Conservation (phyloP, 176 grass and related monocot genomes). For the Eleusine indica region DNA sequence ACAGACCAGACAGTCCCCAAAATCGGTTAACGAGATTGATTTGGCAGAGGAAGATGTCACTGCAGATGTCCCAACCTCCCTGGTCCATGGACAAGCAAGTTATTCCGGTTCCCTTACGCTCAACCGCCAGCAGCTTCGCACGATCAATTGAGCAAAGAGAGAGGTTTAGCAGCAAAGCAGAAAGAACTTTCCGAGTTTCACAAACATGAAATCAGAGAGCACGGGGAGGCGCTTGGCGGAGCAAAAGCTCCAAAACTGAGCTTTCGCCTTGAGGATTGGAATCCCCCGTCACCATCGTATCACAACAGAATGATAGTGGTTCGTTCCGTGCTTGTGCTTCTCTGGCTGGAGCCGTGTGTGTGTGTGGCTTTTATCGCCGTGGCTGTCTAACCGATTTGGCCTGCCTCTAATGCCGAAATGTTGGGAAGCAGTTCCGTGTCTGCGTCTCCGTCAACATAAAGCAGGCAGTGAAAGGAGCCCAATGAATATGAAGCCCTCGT, state of each 20-base stretch:
- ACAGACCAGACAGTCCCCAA: background rate
- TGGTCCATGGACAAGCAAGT: conserved; percentile 27
- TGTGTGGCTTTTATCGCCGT: background rate
- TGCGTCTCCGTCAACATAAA: conserved; percentile 18
- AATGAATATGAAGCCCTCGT: background rate
- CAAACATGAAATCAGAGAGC: no score
- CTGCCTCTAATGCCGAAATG: conserved; percentile 49
- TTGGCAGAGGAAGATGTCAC: background rate
- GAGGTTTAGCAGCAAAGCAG: background rate
- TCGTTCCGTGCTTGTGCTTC: background rate
- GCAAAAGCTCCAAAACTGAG: conserved; percentile 17
- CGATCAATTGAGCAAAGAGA: background rate
- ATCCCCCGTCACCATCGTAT: conserved; percentile 35
- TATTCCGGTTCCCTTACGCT: conserved; percentile 30
- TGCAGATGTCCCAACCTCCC: background rate
- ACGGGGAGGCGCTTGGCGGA: no score
- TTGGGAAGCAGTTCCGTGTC: conserved; percentile 32
- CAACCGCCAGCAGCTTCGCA: conserved; percentile 17
- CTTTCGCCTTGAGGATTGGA: conserved; percentile 24
- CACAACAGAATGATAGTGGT: conserved; percentile 15
- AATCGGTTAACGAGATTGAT: background rate
- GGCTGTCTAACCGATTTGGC: conserved; percentile 6
- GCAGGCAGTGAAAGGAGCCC: background rate
- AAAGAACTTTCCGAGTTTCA: no score
- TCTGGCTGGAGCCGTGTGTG: no score